Evolutionary conservation across 1,284 basidiomycete genomes (phyloP), one percentile per base, ranked within the genome.

Genomic region (Irpex rosettiformis): DNA sequence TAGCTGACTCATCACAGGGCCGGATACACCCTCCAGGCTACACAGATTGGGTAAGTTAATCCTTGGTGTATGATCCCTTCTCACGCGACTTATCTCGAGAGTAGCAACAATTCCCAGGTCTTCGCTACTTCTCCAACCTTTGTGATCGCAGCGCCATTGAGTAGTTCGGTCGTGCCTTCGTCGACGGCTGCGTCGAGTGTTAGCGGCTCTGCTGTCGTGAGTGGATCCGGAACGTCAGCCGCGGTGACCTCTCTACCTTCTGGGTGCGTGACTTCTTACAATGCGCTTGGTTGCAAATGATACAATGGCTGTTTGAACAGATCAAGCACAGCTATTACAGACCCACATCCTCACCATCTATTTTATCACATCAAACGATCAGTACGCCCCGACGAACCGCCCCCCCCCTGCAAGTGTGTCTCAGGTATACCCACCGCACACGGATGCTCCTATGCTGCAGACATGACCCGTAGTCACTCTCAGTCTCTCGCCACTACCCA

Each of bases 391-490:
- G n/a, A n/a, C n/a, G n/a, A n/a, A n/a, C n/a, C n/a, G n/a, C n/a
- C n/a, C n/a, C n/a, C n/a, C n/a, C n/a, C n/a, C n/a, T n/a, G n/a
- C n/a, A n/a, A n/a, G n/a, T n/a, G n/a, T 40, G 60, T 56, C 25
- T 51, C 53, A 8, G 59, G 59, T 2, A 25, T 60, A 10, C 42
- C 42, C 22, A 24, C 52, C 4, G 54, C 77, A 53, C 75, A 85
- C 47, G 84, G 86, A 18, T 80, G 88, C 40, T 71, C 80, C 11
- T 83, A 80, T 66, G 77, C 77, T 3, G 70, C 77, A 55, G 86
- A 89, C 68, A 74, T 82, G 63, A 84, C 81, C 55, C 82, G 89
- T 58, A 89, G 87, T 71, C 79, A 90, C 29, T 89, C 87, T 4
- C 89, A 92, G 65, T 89, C 86, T 0, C 79, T 92, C 60, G 89